phyloP scores from a whole-genome alignment of 768 basidiomycete genomes.

The Gelatoporia subvermispora region DNA sequence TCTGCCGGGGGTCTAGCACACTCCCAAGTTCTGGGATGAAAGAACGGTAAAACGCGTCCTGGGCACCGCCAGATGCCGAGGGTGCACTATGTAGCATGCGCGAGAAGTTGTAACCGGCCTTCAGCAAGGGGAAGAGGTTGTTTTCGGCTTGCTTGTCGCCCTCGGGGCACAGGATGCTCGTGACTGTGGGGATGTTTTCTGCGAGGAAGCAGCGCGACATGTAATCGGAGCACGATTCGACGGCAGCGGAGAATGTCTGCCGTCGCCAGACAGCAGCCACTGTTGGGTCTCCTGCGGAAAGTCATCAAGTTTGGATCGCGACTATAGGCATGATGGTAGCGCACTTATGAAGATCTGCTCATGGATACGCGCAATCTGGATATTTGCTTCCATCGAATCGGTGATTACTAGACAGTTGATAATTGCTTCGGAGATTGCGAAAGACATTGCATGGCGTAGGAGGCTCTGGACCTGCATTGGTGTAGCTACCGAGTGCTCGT shows the following conservation, averaged over 20 bases:
- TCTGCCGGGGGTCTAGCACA: conserved; percentile 68
- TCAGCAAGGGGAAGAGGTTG: conserved; percentile 54
- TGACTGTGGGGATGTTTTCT: conserved; percentile 68
- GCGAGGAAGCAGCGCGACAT: conserved; percentile 62
- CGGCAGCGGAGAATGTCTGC: conserved; percentile 85
- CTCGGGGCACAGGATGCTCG: conserved; percentile 41
- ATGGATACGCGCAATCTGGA: conserved; percentile 81
- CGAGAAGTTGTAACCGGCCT: conserved; percentile 73
- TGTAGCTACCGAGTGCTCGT: conserved; percentile 20
- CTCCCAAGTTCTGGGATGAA: conserved; percentile 83
- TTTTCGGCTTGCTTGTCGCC: conserved; percentile 30
- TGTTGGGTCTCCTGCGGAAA: conserved; percentile 64
- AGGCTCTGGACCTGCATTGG: conserved; percentile 77
- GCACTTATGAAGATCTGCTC: conserved; percentile 82
- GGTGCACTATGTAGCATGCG: conserved; percentile 80
- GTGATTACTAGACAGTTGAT: conserved; percentile 86
- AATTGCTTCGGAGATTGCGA: conserved; percentile 71
- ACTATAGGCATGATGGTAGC: conserved; percentile 22
- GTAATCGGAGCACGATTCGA: conserved; percentile 69
- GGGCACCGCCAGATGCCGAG: conserved; percentile 40
- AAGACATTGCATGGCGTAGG: conserved; percentile 75
- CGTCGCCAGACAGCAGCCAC: conserved; percentile 90
- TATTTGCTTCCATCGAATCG: conserved; percentile 78
- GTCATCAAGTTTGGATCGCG: neutral
- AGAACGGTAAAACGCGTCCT: conserved; percentile 78